Conservation (phyloP, 2,329 filamentous ascomycete species). For the Ophiostoma ulmi region DNA sequence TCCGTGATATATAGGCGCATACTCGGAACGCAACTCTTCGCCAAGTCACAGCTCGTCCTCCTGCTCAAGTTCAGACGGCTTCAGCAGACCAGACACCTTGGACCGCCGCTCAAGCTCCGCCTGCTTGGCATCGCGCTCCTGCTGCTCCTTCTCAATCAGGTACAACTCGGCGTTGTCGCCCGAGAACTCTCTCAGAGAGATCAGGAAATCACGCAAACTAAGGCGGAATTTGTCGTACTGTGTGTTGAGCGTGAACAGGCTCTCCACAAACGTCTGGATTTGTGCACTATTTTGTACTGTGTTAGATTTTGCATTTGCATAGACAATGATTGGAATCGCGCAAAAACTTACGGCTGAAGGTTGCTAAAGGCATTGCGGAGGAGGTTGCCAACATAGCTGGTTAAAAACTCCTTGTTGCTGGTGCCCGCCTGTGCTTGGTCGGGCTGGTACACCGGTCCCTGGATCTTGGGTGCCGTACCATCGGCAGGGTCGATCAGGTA, state of each 20-base stretch:
- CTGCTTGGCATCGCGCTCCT: constrained; percentile 75
- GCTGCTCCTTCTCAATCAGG: constrained; percentile 89
- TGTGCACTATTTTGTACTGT: constrained; percentile 55
- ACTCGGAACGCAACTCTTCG: constrained; percentile 8
- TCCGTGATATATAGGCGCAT: background rate
- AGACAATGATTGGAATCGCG: background rate
- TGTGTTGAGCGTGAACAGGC: constrained; percentile 80
- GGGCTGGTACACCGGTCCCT: constrained; percentile 80
- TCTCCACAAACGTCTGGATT: constrained; percentile 85
- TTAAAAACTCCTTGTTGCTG: constrained; percentile 83
- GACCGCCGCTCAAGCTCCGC: constrained; percentile 87
- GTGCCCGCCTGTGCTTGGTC: constrained; percentile 81
- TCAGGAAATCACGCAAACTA: constrained; percentile 91
- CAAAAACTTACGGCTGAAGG: constrained; percentile 66
- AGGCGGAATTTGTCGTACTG: constrained; percentile 93
- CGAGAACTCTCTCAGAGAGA: constrained; percentile 93
- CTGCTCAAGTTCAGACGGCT: constrained; percentile 91
- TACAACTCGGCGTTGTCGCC: constrained; percentile 94
- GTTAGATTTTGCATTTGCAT: background rate
- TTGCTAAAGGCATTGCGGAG: constrained; percentile 90
- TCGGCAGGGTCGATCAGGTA: constrained; percentile 79
- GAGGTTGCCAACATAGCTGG: constrained; percentile 77
- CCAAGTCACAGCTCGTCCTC: constrained; percentile 49
- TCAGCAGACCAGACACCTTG: constrained; percentile 92
- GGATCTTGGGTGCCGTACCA: constrained; percentile 71